Percentiles rank a stretch among this genome's conserved stretches.
Evolutionary conservation across 208 protist genomes (phyloP).

Genomic region (Histomonas meleagridis): DNA sequence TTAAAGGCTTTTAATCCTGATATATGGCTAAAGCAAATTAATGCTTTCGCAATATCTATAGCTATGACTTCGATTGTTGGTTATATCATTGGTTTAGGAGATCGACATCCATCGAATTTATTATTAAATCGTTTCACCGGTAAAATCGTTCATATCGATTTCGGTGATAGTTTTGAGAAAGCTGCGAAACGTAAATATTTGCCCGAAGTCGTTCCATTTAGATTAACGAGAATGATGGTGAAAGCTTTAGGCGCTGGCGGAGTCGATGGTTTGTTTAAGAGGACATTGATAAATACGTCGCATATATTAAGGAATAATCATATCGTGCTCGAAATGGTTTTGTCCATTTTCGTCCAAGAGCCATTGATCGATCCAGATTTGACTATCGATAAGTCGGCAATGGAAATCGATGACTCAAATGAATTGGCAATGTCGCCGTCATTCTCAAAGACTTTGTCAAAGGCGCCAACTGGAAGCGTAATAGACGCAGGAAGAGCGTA

Average conservation of each 20-base stretch:
- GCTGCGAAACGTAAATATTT: constrained; percentile 35
- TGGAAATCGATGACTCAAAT: too few relatives aligned
- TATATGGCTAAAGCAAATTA: background rate
- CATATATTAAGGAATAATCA: background rate
- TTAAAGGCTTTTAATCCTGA: background rate
- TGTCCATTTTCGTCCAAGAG: constrained; percentile 17
- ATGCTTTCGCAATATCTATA: background rate
- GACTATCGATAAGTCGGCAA: too few relatives aligned
- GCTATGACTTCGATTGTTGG: constrained; percentile 21
- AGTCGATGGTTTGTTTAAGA: background rate
- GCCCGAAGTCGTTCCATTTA: constrained; percentile 37
- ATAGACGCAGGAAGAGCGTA: constrained; percentile 8
- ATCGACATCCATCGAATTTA: background rate
- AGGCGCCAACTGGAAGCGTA: background rate
- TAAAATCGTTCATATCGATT: constrained; percentile 39
- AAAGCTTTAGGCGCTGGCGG: background rate
- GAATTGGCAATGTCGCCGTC: too few relatives aligned
- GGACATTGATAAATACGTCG: background rate
- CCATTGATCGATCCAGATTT: constrained; percentile 17
- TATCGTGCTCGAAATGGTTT: background rate
- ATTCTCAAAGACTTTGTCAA: too few relatives aligned
- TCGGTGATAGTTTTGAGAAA: constrained; percentile 44
- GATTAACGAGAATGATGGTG: constrained; percentile 25
- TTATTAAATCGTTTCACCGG: constrained; percentile 5
- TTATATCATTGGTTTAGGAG: constrained; percentile 18